Evolutionary conservation across 2,329 filamentous ascomycete species (phyloP).

Genomic region (Fusarium cyanostomum): DNA sequence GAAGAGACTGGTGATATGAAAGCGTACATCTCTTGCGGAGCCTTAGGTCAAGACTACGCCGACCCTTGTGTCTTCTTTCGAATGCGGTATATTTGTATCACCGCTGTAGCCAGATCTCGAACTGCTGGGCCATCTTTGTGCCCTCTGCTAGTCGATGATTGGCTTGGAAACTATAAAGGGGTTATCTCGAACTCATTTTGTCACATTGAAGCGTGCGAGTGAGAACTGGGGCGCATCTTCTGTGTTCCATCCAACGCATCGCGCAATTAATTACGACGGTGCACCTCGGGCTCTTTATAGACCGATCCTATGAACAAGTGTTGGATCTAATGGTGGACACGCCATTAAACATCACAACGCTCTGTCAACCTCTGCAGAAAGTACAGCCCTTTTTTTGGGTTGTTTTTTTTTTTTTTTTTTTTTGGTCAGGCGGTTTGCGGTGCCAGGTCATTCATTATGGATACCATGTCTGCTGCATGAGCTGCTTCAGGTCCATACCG

Average conservation of each 20-base stretch:
- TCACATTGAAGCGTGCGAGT: slow-evolving; percentile 12
- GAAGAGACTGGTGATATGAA: too few relatives aligned
- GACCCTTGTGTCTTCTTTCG: too few relatives aligned
- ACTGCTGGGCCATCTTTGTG: neutral
- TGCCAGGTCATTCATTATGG: slow-evolving; percentile 5
- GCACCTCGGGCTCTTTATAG: slow-evolving; percentile 5
- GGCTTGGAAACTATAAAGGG: slow-evolving; percentile 9
- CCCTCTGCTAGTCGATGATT: neutral
- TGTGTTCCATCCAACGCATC: slow-evolving; percentile 2
- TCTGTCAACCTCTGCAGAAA: slow-evolving; percentile 7
- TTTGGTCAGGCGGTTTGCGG: slow-evolving; percentile 7
- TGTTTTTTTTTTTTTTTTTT: too few relatives aligned
- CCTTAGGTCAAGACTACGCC: too few relatives aligned
- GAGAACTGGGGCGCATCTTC: slow-evolving; percentile 11
- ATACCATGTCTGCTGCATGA: slow-evolving; percentile 15
- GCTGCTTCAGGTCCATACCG: slow-evolving; percentile 5
- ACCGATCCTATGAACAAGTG: slow-evolving; percentile 13
- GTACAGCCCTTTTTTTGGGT: slow-evolving; percentile 1
- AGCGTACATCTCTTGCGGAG: too few relatives aligned
- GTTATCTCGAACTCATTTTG: slow-evolving; percentile 13
- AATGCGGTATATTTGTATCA: too few relatives aligned
- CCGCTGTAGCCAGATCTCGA: too few relatives aligned
- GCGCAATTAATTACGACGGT: slow-evolving; percentile 11
- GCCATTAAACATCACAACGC: slow-evolving; percentile 6
- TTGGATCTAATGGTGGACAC: slow-evolving; percentile 14